Conservation (phyloP, 768 basidiomycete genomes). For the Mycena albidolilacea region DNA sequence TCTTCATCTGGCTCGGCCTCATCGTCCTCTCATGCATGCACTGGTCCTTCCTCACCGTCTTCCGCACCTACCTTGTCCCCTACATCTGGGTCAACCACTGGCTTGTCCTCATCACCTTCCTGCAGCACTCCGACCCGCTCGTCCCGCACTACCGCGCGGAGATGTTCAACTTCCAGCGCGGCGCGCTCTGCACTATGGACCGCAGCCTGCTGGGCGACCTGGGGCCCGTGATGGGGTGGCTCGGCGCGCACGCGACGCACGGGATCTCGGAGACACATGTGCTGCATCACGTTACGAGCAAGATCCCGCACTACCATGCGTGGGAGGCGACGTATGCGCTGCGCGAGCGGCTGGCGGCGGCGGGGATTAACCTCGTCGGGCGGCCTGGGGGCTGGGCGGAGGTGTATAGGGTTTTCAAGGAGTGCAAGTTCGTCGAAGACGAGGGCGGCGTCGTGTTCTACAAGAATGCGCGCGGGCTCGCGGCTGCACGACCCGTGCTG, state of each 20-base stretch:
- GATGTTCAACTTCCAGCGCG: constrained; percentile 69
- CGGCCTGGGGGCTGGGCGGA: constrained; percentile 63
- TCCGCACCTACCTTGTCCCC: constrained; percentile 77
- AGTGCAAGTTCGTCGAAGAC: constrained; percentile 75
- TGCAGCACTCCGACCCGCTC: constrained; percentile 74
- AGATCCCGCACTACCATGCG: constrained; percentile 77
- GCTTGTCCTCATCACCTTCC: constrained; percentile 68
- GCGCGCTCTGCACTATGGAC: constrained; percentile 71
- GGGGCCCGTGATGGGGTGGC: constrained; percentile 66
- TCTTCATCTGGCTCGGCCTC: constrained; percentile 78
- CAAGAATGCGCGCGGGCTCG: constrained; percentile 70
- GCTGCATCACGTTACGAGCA: constrained; percentile 72
- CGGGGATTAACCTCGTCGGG: constrained; percentile 61
- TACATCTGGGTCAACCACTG: constrained; percentile 62
- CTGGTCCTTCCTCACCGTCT: constrained; percentile 79
- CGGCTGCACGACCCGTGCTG: constrained; percentile 58
- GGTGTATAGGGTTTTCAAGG: constrained; percentile 59
- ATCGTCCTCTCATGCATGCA: constrained; percentile 68
- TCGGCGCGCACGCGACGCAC: constrained; percentile 70
- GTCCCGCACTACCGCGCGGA: constrained; percentile 70
- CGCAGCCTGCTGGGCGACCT: constrained; percentile 66
- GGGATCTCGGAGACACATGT: constrained; percentile 77
- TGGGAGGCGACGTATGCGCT: constrained; percentile 77
- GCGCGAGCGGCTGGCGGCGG: constrained; percentile 62
- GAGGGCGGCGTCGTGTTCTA: constrained; percentile 73